Base-by-base conservation (phyloP, 2,329 filamentous ascomycete genomes). In the Microcyclospora pomicola region DNA sequence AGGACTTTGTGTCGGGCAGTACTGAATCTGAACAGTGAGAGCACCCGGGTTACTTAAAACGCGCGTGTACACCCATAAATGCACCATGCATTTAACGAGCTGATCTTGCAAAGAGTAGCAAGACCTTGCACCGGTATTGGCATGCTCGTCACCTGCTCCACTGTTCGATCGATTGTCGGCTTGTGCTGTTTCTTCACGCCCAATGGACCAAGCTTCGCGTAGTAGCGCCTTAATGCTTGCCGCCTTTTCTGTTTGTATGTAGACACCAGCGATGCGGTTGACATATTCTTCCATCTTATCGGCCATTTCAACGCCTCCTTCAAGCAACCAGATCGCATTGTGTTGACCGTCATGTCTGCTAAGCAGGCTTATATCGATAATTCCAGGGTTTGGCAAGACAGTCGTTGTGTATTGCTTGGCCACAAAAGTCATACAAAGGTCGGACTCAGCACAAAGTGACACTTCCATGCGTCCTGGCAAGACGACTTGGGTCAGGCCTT, bases 21-120 rank as follows among this genome's bases (percentile, higher is more conserved):
- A 63, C 47, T 62, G 69, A 3, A 69, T 55, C 41, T 68, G 63
- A 63, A 68, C 69, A 34, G 58, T 57, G 15, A 69, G 45, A 15
- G 66, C 60, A 3, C 44, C 27, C 9, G 44, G 34, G 14, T 33
- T 65, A n/a, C 67, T 65, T 12, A 76, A 61, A 33, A 75, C 63
- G 30, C 65, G 63, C 6, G 72, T 75, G 11, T 66, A 64, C 24
- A 69, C 62, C 71, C 72, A 76, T 4, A 77, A 59, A 45, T 75
- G 69, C 34, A 75, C 54, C 2, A 65, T 64, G 32, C 69, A 66
- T 13, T 64, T 56, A 10, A 75, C 55, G 9, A 74, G 56, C 12
- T 56, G 53, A 46, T 71, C 66, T 52, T 65, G 44, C 11, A 52
- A 30, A 16, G 34, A 47, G 35, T 51, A 51, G 33, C 44, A 47